Base-by-base conservation (phyloP, 805 yeast species). In the Suhomyces vadensis region DNA sequence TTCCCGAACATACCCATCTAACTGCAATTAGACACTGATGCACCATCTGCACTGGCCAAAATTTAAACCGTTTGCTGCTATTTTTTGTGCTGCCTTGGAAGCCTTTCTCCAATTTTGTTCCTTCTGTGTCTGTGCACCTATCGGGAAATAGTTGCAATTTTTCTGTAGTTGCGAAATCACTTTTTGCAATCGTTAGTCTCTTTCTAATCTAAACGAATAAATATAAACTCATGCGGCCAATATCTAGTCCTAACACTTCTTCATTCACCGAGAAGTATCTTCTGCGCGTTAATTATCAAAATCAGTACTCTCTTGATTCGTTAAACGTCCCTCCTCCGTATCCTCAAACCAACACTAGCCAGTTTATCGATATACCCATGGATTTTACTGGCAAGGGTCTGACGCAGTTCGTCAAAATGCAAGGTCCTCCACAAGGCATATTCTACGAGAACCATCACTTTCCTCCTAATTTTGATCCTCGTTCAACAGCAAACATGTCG, bases 401-500 rank as follows among this genome's bases (percentile, higher is more conserved):
- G 25, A 6, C 25, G 25, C 25, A 23, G 8, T 23, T n/a, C n/a
- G n/a, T 9, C 25, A 23, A 23, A 27, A 3, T 17, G 17, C 19
- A 13, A 11, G 31, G 31, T 3, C 31, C 31, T 27, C 31, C 31
- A 9, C 33, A 29, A 20, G 33, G 33, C 8, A 29, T 29, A 17
- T 29, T 29, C 19, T 29, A 29, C 33, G 33, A 29, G 5, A 26
- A 10, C 31, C 31, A 27, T n/a, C 31, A n/a, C 14, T 33, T 33
- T n/a, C 37, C 37, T 2, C 11, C 37, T 4, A 24, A 56, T 10
- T 84, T 85, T 56, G 75, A 83, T 46, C 92, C 92, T 9, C 70
- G 88, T 54, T 63, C 63, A 23, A 80, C 81, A 2, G 65, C 75
- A 6, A 82, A 80, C 58, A 85, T 86, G 90, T 73, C 81, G 1